A percentile compares a stretch with the other conserved stretches of the same genome.
Conservation (phyloP, 2,329 filamentous ascomycete species). For the Xylaria polymorpha region DNA sequence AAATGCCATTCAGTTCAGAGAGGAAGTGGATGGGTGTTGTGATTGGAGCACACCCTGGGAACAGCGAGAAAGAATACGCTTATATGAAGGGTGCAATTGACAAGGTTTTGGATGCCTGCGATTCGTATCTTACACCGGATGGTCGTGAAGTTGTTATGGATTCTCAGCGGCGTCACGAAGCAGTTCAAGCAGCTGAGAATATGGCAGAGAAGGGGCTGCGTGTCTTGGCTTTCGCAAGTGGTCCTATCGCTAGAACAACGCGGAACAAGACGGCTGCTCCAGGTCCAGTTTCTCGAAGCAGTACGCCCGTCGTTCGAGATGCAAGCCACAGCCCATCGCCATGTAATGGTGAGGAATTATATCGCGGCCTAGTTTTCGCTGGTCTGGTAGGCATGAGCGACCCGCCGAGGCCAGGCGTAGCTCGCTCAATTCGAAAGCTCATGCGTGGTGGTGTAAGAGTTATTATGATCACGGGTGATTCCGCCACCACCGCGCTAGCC, state of each 20-base stretch:
- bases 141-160: conserved; percentile 90
- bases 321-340: conserved; percentile 54
- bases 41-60: conserved; percentile 70
- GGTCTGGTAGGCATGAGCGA: conserved; percentile 98
- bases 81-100: conserved; percentile 98
- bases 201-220: conserved; percentile 92
- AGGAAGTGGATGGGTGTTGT: conserved; percentile 99
- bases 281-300: conserved; percentile 59
- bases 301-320: conserved; percentile 60
- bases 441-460: conserved; percentile 96
- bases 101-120: conserved; percentile 84
- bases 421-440: conserved; percentile 85
- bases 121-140: conserved; percentile 88
- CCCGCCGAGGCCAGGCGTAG: conserved; percentile 89
- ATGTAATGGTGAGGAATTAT: conserved; percentile 74
- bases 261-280: conserved; percentile 54
- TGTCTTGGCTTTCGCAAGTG: conserved; percentile 93
- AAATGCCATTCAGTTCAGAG: conserved; percentile 96
- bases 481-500: conserved; percentile 91
- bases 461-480: conserved; percentile 99
- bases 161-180: conserved; percentile 77
- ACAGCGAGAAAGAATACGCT: conserved; percentile 78
- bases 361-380: conserved; percentile 86
- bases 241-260: conserved; percentile 66
- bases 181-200: conserved; percentile 79